These are phyloP conservation scores for Linnemannia zychae DNA, from an alignment of 192 early-diverging fungal species.

Conservation along the genomic window DNA sequence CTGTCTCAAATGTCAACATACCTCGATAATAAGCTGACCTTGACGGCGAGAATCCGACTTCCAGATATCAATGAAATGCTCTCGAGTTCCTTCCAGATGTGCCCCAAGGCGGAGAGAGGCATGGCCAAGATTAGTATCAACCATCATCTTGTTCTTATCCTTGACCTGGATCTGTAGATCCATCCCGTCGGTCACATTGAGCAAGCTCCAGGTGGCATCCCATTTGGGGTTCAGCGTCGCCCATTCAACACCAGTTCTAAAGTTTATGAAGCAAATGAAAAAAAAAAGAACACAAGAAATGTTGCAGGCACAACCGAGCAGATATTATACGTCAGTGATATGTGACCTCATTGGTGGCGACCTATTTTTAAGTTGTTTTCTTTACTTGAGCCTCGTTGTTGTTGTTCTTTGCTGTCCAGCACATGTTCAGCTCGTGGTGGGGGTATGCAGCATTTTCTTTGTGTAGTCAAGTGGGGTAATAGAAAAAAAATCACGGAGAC, in stretches of 20 bases:
- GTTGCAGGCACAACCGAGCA: conserved; percentile 1
- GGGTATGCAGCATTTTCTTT: neutral
- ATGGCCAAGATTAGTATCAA: conserved; percentile 9
- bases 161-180: conserved; percentile 13
- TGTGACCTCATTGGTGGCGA: neutral
- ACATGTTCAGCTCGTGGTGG: neutral
- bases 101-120: conserved; percentile 1
- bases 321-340: neutral
- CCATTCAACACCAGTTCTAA: conserved; percentile 29
- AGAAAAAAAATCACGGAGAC: neutral
- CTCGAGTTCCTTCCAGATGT: conserved; percentile 7
- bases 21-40: neutral
- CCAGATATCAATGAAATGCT: conserved; percentile 13
- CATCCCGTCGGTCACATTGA: conserved; percentile 14
- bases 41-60: neutral
- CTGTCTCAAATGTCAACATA: neutral
- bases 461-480: neutral
- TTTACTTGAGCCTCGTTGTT: neutral
- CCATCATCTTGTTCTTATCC: conserved; percentile 43
- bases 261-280: neutral
- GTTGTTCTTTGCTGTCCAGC: neutral
- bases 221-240: conserved; percentile 19
- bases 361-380: neutral
- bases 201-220: conserved; percentile 20
- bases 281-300: neutral